Conservation (phyloP, 1,284 basidiomycete genomes). For the Sanghuangporus sanghuang region DNA sequence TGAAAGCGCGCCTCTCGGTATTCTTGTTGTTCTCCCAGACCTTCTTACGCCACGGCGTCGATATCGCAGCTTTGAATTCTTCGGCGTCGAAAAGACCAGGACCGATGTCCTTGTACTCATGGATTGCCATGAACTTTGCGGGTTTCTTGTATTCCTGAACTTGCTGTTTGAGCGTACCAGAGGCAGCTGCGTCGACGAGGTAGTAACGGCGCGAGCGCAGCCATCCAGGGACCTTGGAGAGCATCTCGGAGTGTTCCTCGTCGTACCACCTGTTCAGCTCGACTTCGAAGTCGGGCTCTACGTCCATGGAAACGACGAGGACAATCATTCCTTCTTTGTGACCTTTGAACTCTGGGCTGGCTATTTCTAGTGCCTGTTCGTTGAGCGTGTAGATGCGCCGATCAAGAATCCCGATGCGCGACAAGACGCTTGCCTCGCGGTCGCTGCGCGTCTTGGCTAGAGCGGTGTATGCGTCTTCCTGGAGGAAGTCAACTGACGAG, state of each 20-base stretch:
- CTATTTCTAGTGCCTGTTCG: slow-evolving; percentile 23
- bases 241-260: slow-evolving; percentile 33
- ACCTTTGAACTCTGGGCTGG: slow-evolving; percentile 27
- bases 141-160: slow-evolving; percentile 22
- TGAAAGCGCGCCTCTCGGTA: slow-evolving; percentile 21
- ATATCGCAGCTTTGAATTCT: slow-evolving; percentile 28
- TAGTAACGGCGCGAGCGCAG: slow-evolving; percentile 31
- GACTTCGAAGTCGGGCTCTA: slow-evolving; percentile 32
- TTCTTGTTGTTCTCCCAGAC: slow-evolving; percentile 22
- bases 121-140: slow-evolving; percentile 32
- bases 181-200: slow-evolving; percentile 25
- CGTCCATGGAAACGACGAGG: slow-evolving; percentile 30
- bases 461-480: slow-evolving; percentile 42
- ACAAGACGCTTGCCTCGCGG: slow-evolving; percentile 47
- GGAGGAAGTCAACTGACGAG: slow-evolving; percentile 40
- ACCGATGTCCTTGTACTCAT: slow-evolving; percentile 28
- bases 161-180: slow-evolving; percentile 19
- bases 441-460: slow-evolving; percentile 48
- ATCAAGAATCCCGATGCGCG: slow-evolving; percentile 44
- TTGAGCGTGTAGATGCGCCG: slow-evolving; percentile 44
- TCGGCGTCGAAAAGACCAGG: slow-evolving; percentile 21
- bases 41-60: slow-evolving; percentile 30
- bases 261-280: slow-evolving; percentile 37
- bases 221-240: slow-evolving; percentile 33
- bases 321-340: slow-evolving; percentile 27